Base-by-base conservation (phyloP, 129 eudicot genomes). In the Rutidosis leptorrhynchoides region DNA sequence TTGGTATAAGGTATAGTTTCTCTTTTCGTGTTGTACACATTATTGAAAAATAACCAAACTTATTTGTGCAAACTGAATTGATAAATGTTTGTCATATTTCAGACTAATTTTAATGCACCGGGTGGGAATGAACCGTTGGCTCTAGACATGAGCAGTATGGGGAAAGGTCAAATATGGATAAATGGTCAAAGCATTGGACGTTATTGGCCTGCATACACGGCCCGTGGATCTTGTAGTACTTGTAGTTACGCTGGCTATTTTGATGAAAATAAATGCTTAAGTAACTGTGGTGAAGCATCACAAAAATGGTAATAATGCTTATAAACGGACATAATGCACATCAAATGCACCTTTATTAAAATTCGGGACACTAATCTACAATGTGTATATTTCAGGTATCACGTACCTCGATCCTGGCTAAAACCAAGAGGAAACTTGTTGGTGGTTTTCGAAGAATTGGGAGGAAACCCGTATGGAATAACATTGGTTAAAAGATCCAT, bases 131-230 rank as follows among this genome's bases (percentile, higher is more conserved):
- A 86, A 70, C 99, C 97, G 21, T 82, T 94, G 80, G 99, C 99
- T 69, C 71, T 94, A 73, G 99, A 94, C 64, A 86, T 94, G 99
- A 76, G 82, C 69, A 85, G 80, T 62, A 94, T 94, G 99, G 90
- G 97, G 55, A 94, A 94, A 79, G 99, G 99, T 71, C 99, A 94
- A 78, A 76, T 86, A 40, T 94, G 99, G 99, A 81, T 94, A 68
- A 94, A 94, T 16, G 99, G 99, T 29, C 86, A 83, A 75, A 87
- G 95, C 82, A 77, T 94, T 69, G 99, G 99, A 65, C 93, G 99
- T 52, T 79, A 94, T 71, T 89, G 95, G 97, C 96, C 96, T 72
- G 95, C 83, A 27, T 86, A 89, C 78, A 94, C 82, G 79, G 95
- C 99, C 11, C 63, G 81, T 1, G 97, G 99, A 55, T 71, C 81